A percentile compares a stretch with the other conserved stretches of the same genome.
Conservation (phyloP, 2,329 filamentous ascomycete genomes). For the Alternaria dauci region DNA sequence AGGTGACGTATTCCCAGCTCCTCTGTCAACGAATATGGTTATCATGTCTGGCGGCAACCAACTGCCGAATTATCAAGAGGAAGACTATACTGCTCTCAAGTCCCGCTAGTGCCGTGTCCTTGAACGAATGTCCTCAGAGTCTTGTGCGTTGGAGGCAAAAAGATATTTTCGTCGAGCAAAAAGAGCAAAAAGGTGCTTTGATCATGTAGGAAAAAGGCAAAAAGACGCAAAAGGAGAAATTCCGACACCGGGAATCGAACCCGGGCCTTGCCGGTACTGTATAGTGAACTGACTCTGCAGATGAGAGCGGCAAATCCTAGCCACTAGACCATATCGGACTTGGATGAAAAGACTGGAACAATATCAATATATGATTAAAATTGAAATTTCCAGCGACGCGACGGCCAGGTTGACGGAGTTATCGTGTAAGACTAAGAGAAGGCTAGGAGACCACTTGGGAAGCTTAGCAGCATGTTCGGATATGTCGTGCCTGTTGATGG, state of each 20-base stretch:
- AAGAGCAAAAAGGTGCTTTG: no score
- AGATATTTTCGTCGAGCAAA: no score
- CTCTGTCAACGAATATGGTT: no score
- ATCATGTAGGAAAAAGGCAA: no score
- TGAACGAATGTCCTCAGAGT: no score
- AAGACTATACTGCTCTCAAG: no score
- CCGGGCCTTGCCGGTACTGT: slow-evolving; percentile 23
- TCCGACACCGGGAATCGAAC: slow-evolving; percentile 27
- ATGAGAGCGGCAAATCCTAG: slow-evolving; percentile 26
- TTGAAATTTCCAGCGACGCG: rapidly evolving
- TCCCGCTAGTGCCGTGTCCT: no score
- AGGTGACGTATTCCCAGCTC: no score
- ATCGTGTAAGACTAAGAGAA: not conserved
- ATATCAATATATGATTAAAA: no score
- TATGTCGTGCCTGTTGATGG: not conserved
- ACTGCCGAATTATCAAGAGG: no score
- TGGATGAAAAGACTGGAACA: not conserved
- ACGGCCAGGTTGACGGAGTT: not conserved
- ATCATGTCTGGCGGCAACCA: no score
- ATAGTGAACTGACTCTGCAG: slow-evolving; percentile 14
- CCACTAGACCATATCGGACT: slow-evolving; percentile 24
- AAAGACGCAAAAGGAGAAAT: slow-evolving; percentile 6
- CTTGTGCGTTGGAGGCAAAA: no score
- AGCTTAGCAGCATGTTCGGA: not conserved
- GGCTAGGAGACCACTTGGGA: not conserved